phyloP scores from a whole-genome alignment of 1,139 yeast genomes.

The Debaryomyces subglobosus region DNA sequence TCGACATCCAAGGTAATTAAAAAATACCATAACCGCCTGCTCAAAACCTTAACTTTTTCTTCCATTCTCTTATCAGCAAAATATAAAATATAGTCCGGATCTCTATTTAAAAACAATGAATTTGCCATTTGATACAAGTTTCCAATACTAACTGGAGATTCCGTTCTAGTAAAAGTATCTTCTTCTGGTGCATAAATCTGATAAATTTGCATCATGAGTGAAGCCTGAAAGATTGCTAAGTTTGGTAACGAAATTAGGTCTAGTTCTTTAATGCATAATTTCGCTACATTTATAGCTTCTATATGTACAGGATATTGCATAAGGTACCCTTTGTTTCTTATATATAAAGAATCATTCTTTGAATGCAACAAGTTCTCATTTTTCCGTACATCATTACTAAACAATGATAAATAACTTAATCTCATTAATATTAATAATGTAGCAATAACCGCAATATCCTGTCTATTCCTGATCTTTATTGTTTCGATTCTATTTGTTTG shows the following conservation, averaged over 20 bases:
- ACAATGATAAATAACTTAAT: conserved; percentile 28
- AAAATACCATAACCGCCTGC: conserved; percentile 23
- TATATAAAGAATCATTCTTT: neutral
- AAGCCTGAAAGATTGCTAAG: conserved; percentile 22
- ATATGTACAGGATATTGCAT: neutral
- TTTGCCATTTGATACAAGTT: conserved; percentile 18
- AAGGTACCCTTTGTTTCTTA: neutral
- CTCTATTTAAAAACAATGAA: conserved; percentile 17
- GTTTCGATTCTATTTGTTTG: conserved; percentile 9
- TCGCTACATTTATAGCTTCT: neutral
- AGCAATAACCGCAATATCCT: conserved; percentile 31
- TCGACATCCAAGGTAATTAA: conserved; percentile 19
- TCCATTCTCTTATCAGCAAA: conserved; percentile 8
- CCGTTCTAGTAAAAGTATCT: conserved; percentile 12
- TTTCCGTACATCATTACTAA: conserved; percentile 21
- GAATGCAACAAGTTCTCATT: neutral
- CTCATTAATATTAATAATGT: conserved; percentile 30
- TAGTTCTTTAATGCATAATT: conserved; percentile 1
- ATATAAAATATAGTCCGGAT: conserved; percentile 14
- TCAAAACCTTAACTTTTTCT: conserved; percentile 15
- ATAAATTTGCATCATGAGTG: conserved; percentile 21
- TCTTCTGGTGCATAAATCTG: conserved; percentile 24
- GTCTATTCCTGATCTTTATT: conserved; percentile 22
- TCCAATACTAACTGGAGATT: conserved; percentile 10
- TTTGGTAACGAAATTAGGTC: conserved; percentile 7